Base-by-base conservation (phyloP, 805 yeast genomes). In the Jamesozyma hellenica region DNA sequence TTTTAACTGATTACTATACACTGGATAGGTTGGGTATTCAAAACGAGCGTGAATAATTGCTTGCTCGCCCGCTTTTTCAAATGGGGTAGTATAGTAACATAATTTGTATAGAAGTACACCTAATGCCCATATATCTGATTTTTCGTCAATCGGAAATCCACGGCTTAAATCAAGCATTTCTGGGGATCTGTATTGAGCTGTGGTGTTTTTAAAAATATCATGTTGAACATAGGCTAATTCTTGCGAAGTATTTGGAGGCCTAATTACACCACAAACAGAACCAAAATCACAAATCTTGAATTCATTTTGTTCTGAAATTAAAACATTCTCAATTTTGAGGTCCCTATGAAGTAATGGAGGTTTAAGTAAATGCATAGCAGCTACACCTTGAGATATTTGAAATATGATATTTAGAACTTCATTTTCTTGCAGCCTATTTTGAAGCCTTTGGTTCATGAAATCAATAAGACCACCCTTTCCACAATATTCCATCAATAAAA, bases 271-370 rank as follows among this genome's bases (percentile, higher is more conserved):
- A 9, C 81, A 79, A 0, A 87, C 82, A 2, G 87, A 79, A 3
- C 94, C 94, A 63, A 83, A 83, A 62, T 83, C 94, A 61, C 90
- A 81, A 19, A 83, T 60, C 59, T 83, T 83, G 57, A 68, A 83
- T 23, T 68, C 69, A 2, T 78, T 74, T 34, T 70, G 64, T 2
- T 63, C 70, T 19, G 80, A 75, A 8, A 83, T 67, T 47, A 83
- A 64, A 5, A 83, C 87, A 53, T 83, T 83, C 60, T 83, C 94
- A 48, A 83, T 83, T 58, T 83, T 83, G 46, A 83, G 79, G 60
- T 83, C 94, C 45, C 92, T 64, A 57, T 83, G 94, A 19, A 83
- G 65, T 45, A 83, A 64, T 0, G 87, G 82, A 5, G 88, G 88
- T 23, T 62, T 56, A 27, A 83, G 56, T 29, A 82, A 77, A 59